These are phyloP conservation scores for Telopea speciosissima DNA, from an alignment of 177 flowering plant species.

Conservation along the genomic window DNA sequence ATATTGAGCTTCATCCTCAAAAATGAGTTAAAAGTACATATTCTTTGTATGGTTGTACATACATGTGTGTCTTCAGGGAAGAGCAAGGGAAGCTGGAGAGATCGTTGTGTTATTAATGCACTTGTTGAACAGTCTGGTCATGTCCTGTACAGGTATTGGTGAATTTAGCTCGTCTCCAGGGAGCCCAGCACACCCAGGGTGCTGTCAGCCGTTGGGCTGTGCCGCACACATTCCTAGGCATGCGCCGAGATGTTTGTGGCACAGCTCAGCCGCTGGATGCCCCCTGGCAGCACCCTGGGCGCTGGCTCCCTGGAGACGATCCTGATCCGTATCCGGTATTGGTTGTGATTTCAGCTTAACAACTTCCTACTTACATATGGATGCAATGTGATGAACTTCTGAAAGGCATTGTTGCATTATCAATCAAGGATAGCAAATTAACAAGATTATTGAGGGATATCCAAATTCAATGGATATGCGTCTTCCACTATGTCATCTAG, in stretches of 20 bases:
- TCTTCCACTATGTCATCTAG: no score
- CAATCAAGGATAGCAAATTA: slow-evolving; percentile 82
- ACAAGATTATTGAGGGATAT: slow-evolving; percentile 92
- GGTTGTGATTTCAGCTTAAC: not conserved
- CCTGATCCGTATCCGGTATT: no score
- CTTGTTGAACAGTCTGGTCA: slow-evolving; percentile 97
- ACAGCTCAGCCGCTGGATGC: no score
- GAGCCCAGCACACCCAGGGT: no score
- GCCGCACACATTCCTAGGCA: no score
- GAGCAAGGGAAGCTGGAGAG: slow-evolving; percentile 99
- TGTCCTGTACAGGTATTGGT: slow-evolving; percentile 96
- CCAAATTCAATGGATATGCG: no score
- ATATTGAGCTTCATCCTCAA: not conserved
- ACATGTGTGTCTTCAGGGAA: slow-evolving; percentile 47
- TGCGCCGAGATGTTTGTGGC: no score
- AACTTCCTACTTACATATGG: slow-evolving; percentile 5
- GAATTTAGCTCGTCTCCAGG: no score
- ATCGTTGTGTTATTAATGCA: slow-evolving; percentile 90
- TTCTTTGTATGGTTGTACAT: not conserved
- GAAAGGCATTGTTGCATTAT: slow-evolving; percentile 1
- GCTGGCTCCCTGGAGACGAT: no score
- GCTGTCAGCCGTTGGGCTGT: no score
- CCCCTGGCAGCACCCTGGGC: no score
- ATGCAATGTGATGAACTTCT: not conserved
- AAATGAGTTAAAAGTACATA: not conserved